phyloP scores from a whole-genome alignment of 805 yeast genomes.

The Sugiyamaella valdiviana region DNA sequence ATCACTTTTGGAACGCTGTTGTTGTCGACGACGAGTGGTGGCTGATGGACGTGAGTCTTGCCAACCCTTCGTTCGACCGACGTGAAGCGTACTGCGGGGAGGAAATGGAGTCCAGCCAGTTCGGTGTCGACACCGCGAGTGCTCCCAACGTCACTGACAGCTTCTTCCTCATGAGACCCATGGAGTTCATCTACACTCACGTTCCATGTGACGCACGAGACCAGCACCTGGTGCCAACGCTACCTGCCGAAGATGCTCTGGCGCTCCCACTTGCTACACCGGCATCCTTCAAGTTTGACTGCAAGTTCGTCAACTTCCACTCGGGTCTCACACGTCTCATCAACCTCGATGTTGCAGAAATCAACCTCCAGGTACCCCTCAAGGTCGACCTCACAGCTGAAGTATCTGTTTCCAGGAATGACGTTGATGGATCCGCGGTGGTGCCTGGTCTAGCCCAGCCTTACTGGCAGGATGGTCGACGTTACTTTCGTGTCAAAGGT shows the following conservation, averaged over 20 bases:
- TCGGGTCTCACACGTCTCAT: conserved; percentile 66
- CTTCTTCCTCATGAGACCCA: conserved; percentile 75
- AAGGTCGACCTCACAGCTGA: conserved; percentile 61
- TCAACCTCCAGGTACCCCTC: conserved; percentile 64
- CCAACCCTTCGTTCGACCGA: conserved; percentile 49
- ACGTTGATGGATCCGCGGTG: conserved; percentile 35
- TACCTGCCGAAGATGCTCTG: conserved; percentile 70
- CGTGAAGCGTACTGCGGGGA: conserved; percentile 39
- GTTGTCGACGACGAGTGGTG: conserved; percentile 71
- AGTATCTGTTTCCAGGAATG: conserved; percentile 25
- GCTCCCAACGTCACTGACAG: conserved; percentile 40
- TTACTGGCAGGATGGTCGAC: conserved; percentile 56
- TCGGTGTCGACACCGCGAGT: neutral
- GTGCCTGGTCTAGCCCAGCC: conserved; percentile 70
- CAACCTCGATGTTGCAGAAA: conserved; percentile 74
- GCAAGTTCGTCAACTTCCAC: conserved; percentile 63
- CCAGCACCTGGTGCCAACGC: conserved; percentile 82
- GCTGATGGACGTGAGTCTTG: conserved; percentile 66
- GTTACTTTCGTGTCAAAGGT: conserved; percentile 76
- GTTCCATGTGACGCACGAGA: conserved; percentile 71
- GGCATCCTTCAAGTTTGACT: conserved; percentile 55
- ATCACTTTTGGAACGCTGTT: conserved; percentile 88
- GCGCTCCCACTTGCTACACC: conserved; percentile 85
- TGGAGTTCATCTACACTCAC: conserved; percentile 73
- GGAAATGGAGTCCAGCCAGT: neutral